Evolutionary conservation across 2,329 filamentous ascomycete genomes (phyloP), one percentile per base, ranked within the genome.

Genomic region (Exserohilum turcica): DNA sequence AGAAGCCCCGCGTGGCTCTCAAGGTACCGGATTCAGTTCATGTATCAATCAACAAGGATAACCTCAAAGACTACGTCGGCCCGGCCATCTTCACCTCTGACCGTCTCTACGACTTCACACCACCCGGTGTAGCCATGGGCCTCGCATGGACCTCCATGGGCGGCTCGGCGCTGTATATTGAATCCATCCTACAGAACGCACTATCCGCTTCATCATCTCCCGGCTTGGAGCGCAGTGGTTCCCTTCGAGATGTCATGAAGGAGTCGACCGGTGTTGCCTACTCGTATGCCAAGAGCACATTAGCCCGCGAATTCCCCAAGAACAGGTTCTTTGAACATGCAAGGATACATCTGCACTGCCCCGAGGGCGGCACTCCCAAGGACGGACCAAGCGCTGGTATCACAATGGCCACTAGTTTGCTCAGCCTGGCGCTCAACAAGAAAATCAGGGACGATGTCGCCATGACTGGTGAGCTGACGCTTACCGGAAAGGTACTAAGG

Each of bases 141-240:
- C 84, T 99, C 46, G 94, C 94, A 6, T 99, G 94, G 94, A 99
- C 95, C 6, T 91, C 92, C 70, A 91, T 99, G 85, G 94, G 94
- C 56, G 94, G 94, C 54, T 91, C 94, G 4, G 94, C 94, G 45
- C 87, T 99, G 73, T 99, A 99, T 76, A 91, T 99, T 52, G 94
- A 99, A 77, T 95, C 92, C 1, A 97, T 99, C 58, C 80, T 99
- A 45, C 92, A 99, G 73, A 89, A 87, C 55, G 86, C 90, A 0
- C 83, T 97, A 42, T 86, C 86, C 9, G 82, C 87, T 24, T 83
- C 83, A 52, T 93, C 90, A 21, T 84, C 88, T 15, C 89, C 93
- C 6, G 85, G 89, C 15, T 81, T 99, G 37, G 91, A 96, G 70
- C 92, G 92, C 55, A 99, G 94, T 0, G 94, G 94, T 54, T 97